Evolutionary conservation across 805 yeast species (phyloP).

Genomic region (Torulaspora delbrueckii): DNA sequence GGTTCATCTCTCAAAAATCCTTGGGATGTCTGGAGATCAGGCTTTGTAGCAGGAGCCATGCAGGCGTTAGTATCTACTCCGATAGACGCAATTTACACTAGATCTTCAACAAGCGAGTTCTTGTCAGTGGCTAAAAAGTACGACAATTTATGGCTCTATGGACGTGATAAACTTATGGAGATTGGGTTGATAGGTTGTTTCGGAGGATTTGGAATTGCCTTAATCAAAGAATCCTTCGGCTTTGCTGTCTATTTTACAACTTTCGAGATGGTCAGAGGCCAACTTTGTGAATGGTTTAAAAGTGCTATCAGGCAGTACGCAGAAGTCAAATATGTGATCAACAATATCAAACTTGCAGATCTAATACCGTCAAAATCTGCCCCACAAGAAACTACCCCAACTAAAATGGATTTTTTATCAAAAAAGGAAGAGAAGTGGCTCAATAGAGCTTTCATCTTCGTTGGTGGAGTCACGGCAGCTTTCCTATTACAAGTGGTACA

Average conservation of each 20-base stretch:
- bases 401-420: conserved; percentile 21
- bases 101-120: conserved; percentile 73
- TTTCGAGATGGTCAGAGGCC: conserved; percentile 73
- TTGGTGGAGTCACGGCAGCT: conserved; percentile 89
- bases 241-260: conserved; percentile 80
- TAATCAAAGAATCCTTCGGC: conserved; percentile 73
- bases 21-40: conserved; percentile 66
- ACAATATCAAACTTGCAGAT: conserved; percentile 20
- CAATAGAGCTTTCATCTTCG: conserved; percentile 41
- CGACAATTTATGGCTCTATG: conserved; percentile 73
- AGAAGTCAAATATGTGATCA: conserved; percentile 36
- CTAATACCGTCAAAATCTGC: conserved; percentile 22
- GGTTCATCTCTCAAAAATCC: conserved; percentile 31
- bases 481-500: conserved; percentile 69
- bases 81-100: conserved; percentile 79
- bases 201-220: conserved; percentile 79
- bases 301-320: conserved; percentile 42
- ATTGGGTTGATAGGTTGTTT: conserved; percentile 81
- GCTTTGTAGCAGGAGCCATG: conserved; percentile 77
- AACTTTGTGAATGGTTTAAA: conserved; percentile 49
- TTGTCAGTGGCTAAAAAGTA: conserved; percentile 52
- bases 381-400: conserved; percentile 20
- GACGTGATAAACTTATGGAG: conserved; percentile 58
- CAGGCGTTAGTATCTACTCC: conserved; percentile 95
- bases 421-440: conserved; percentile 27